These are phyloP conservation scores for Colletotrichum sp. DNA, from an alignment of 2,329 filamentous ascomycete genomes.

Conservation along the genomic window DNA sequence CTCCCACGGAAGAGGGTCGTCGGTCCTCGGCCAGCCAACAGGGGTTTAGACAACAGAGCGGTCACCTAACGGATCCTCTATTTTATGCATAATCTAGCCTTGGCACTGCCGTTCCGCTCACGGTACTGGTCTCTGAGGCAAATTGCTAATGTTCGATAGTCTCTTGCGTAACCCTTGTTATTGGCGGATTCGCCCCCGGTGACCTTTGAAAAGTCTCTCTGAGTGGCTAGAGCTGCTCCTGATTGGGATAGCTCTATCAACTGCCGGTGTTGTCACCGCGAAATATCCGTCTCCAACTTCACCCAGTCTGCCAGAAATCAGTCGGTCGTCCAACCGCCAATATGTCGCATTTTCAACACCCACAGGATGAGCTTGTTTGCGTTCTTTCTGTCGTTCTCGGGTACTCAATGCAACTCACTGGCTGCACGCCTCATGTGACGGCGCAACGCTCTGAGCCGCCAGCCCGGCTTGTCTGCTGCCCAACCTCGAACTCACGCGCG, in stretches of 20 bases:
- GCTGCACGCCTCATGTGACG: background rate
- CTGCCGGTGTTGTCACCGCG: background rate
- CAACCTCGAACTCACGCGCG: background rate
- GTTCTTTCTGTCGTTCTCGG: background rate
- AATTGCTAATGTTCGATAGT: background rate
- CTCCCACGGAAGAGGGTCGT: background rate
- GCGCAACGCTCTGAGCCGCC: background rate
- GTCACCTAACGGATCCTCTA: background rate
- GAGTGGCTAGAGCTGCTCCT: background rate
- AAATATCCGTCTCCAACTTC: background rate
- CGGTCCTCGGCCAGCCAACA: background rate
- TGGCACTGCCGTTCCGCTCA: background rate
- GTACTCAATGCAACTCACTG: background rate
- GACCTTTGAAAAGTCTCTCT: background rate
- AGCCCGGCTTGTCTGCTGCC: background rate
- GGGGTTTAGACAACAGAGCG: background rate
- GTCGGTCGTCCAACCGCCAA: background rate
- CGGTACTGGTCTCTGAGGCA: background rate
- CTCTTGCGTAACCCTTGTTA: background rate
- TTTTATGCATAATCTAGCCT: conserved; percentile 10
- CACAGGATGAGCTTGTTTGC: background rate
- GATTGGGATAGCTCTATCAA: background rate
- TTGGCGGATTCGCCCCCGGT: background rate
- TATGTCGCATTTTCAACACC: background rate
- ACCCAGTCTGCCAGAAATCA: background rate